phyloP scores from a whole-genome alignment of 2,329 filamentous ascomycete species.

The Ascomycota sp. region DNA sequence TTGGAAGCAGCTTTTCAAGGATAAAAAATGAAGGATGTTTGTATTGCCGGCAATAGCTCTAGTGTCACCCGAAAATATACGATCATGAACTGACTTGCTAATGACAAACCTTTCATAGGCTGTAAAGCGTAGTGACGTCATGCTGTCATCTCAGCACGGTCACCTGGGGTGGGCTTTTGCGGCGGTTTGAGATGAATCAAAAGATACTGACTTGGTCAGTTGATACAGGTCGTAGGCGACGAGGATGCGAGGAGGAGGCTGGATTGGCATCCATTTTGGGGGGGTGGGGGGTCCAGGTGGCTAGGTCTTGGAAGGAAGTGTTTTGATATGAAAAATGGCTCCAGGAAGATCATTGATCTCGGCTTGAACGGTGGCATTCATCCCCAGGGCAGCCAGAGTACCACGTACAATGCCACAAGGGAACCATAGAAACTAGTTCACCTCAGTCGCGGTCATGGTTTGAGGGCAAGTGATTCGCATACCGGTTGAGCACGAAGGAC shows the following conservation, averaged over 20 bases:
- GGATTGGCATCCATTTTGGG: not conserved
- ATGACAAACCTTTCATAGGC: constrained; percentile 15
- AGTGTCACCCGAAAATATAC: constrained; percentile 16
- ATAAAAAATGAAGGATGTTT: constrained; percentile 6
- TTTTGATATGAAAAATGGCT: constrained; percentile 93
- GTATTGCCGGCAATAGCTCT: constrained; percentile 12
- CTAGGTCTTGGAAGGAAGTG: constrained; percentile 44
- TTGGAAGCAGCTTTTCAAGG: constrained; percentile 9
- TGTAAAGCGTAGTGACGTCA: constrained; percentile 12
- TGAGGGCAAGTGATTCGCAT: constrained; percentile 13
- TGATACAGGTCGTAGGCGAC: not conserved
- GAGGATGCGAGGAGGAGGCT: too few relatives aligned
- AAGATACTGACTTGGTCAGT: not conserved
- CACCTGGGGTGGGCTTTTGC: not conserved
- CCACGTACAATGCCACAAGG: constrained; percentile 84
- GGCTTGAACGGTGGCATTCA: constrained; percentile 77
- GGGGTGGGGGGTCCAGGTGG: too few relatives aligned
- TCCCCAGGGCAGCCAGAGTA: constrained; percentile 78
- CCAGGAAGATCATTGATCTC: constrained; percentile 72
- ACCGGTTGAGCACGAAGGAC: constrained; percentile 62
- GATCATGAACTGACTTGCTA: constrained; percentile 14
- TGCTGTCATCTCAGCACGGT: not conserved
- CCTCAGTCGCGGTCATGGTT: too few relatives aligned
- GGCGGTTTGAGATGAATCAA: not conserved
- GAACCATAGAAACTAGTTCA: constrained; percentile 75